Percentiles rank a stretch among this genome's conserved stretches.
Evolutionary conservation across 331 rosid species (phyloP).

Genomic region (Spiraea crenata): DNA sequence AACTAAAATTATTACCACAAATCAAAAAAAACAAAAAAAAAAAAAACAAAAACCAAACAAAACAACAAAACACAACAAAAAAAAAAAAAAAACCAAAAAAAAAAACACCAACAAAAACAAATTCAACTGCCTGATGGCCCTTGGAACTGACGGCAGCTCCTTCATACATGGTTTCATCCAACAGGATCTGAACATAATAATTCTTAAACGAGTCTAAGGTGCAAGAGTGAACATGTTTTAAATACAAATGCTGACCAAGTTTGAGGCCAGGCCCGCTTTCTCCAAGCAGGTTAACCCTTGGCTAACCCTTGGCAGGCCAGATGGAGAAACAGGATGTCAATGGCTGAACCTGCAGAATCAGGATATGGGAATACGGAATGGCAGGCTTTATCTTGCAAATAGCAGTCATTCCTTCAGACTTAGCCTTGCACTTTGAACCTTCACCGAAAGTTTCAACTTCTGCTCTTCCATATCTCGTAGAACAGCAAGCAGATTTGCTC

Average conservation of each 20-base stretch:
- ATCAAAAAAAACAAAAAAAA: too few species aligned
- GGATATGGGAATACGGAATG: slow-evolving; percentile 6
- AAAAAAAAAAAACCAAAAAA: too few species aligned
- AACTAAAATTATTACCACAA: too few species aligned
- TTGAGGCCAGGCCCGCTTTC: neutral
- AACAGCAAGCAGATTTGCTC: slow-evolving; percentile 78
- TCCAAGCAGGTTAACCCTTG: neutral
- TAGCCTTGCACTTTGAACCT: slow-evolving; percentile 92
- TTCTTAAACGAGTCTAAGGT: slow-evolving; percentile 4
- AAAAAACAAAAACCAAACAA: too few species aligned
- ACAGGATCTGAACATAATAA: neutral
- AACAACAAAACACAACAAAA: too few species aligned
- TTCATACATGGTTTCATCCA: neutral
- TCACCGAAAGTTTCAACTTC: slow-evolving; percentile 79
- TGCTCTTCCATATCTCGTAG: slow-evolving; percentile 95
- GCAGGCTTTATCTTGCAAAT: slow-evolving; percentile 12
- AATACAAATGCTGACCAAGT: neutral
- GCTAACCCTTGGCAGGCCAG: neutral
- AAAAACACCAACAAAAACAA: too few species aligned
- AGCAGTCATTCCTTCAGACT: slow-evolving; percentile 74
- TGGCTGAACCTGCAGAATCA: neutral
- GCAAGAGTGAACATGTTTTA: neutral
- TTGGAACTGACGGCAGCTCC: neutral
- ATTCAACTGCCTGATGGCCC: neutral
- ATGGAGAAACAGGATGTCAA: neutral